Conservation (phyloP, 2,329 filamentous ascomycete species). For the Apiospora hydei region DNA sequence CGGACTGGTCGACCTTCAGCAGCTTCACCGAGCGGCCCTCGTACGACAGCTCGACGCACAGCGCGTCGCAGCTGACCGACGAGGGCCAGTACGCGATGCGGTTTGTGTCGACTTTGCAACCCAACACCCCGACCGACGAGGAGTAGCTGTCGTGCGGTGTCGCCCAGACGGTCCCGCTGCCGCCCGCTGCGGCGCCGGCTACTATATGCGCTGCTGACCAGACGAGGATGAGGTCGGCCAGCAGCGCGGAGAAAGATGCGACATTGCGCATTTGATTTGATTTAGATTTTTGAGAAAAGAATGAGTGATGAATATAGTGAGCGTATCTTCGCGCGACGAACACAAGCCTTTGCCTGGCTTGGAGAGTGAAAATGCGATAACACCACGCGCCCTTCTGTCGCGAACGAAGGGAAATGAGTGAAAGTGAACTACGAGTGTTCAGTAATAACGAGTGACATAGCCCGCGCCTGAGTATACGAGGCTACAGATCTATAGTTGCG, state of each 20-base stretch:
- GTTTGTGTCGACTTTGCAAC: slow-evolving; percentile 68
- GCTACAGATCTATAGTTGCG: not conserved
- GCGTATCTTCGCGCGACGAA: not conserved
- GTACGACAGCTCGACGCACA: slow-evolving; percentile 62
- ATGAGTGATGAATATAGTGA: not conserved
- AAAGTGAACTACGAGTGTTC: not conserved
- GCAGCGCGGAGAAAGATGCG: slow-evolving; percentile 3
- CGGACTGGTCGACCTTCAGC: slow-evolving; percentile 64
- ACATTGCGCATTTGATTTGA: slow-evolving; percentile 11
- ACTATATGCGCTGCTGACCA: slow-evolving; percentile 18
- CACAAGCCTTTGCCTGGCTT: not conserved
- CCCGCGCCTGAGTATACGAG: not conserved
- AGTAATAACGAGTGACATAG: not conserved
- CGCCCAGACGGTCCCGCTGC: slow-evolving; percentile 44
- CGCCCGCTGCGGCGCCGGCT: not conserved
- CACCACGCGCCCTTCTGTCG: slow-evolving; percentile 4
- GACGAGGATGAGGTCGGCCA: not conserved
- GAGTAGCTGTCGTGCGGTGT: slow-evolving; percentile 66
- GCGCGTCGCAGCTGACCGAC: slow-evolving; percentile 59
- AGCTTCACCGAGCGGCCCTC: slow-evolving; percentile 61
- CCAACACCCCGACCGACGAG: slow-evolving; percentile 64
- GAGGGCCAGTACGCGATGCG: slow-evolving; percentile 60
- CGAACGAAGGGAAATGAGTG: not conserved
- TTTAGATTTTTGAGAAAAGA: not conserved
- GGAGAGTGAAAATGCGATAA: not conserved